Evolutionary conservation across 1,284 basidiomycete species (phyloP), one percentile per base, ranked within the genome.

Genomic region (Irpex sp.): DNA sequence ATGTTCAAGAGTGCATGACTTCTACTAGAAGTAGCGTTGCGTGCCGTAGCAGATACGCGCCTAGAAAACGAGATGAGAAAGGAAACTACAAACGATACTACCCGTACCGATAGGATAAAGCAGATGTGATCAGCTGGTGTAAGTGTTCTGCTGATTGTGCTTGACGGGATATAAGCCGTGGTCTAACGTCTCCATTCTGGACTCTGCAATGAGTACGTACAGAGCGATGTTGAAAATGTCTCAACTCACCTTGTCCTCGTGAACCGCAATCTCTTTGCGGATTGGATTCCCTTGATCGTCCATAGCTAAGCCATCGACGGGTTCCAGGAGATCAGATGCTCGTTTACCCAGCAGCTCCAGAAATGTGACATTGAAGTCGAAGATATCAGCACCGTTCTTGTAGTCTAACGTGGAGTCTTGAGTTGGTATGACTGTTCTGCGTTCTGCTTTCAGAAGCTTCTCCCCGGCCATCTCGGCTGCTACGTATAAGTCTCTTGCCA

Each of bases 1-100:
- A 77, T 72, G 13, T 71, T 76, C 21, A 77, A 66, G 31, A 77
- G 21, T 2, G 75, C 75, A 58, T 77, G 76, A 57, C 75, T 75
- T 2, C 73, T 70, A 57, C 73, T 75, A 21, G 71, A 74, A 15
- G 66, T 61, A 0, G 72, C 74, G 59, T 77, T 77, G 7, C 73
- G 69, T 4, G 68, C 49, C 1, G 76, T 77, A 1, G 74, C 74
- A 51, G 68, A 71, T 9, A 71, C 72, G 36, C 75, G 73, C n/a
- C 67, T 68, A n/a, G 0, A 31, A 7, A 56, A 36, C 7, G 34
- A n/a, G 9, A 26, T 31, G n/a, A 40, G 34, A 13, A 7, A 40
- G 26, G 11, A 19, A 37, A n/a, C 40, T 56, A 15, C 4, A 59
- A 5, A 56, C 19, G 6, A 36, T 31, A 38, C 21, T 44, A 31